These are phyloP conservation scores for Lithospermum erythrorhizon DNA, from an alignment of 257 asterid genomes.

Conservation along the genomic window DNA sequence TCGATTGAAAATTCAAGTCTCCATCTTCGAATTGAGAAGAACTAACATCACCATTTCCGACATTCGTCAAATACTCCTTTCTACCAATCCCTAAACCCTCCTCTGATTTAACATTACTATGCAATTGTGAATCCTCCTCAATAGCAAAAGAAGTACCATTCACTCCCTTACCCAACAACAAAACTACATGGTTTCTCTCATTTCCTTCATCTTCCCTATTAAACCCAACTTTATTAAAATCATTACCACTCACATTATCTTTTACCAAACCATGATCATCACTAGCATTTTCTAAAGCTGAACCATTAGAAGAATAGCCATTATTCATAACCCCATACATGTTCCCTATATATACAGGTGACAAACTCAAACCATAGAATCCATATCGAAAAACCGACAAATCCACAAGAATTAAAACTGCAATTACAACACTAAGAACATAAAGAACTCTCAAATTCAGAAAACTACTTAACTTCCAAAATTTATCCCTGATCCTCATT, in stretches of 20 bases:
- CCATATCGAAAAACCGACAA: conserved; percentile 19
- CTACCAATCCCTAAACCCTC: not conserved
- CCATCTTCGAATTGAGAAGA: not conserved
- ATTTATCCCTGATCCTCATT: conserved; percentile 23
- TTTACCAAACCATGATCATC: conserved; percentile 1
- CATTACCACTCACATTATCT: not conserved
- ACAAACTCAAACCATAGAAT: conserved; percentile 5
- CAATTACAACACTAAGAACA: conserved; percentile 18
- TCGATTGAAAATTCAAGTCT: not conserved
- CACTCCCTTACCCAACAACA: conserved; percentile 6
- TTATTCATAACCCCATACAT: conserved; percentile 12
- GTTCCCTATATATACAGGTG: conserved; percentile 16
- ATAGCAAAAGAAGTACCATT: not conserved
- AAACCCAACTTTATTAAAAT: conserved; percentile 6
- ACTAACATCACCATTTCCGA: not conserved
- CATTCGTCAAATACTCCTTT: no score
- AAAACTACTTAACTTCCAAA: conserved; percentile 16
- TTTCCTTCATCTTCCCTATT: conserved; percentile 6
- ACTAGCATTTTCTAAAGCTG: conserved; percentile 11
- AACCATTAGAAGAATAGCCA: conserved; percentile 8
- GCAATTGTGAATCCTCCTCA: conserved; percentile 6
- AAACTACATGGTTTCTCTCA: conserved; percentile 3
- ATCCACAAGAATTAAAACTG: conserved; percentile 16
- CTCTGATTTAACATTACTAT: not conserved
- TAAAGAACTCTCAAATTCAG: conserved; percentile 13